Percentiles rank a stretch among this genome's conserved stretches.
These are phyloP conservation scores for Coleophoma cylindrospora DNA, from an alignment of 2,329 filamentous ascomycete species.

Conservation along the genomic window DNA sequence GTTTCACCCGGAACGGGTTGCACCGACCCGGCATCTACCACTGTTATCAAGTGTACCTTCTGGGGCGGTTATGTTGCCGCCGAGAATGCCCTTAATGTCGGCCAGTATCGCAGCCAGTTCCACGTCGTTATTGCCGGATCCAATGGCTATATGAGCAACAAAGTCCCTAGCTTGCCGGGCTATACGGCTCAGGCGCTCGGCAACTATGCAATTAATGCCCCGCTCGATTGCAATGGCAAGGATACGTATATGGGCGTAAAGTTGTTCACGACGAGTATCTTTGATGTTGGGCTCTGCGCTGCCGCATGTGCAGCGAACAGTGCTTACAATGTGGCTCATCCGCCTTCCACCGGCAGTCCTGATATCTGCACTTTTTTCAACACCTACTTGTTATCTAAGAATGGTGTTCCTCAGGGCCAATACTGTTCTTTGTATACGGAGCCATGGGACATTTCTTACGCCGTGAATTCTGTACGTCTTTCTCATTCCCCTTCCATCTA, in stretches of 20 bases:
- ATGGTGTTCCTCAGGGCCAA: constrained; percentile 26
- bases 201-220: not conserved
- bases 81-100: constrained; percentile 20
- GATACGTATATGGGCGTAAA: constrained; percentile 25
- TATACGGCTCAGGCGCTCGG: not conserved
- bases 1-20: not conserved
- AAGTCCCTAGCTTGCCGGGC: not conserved
- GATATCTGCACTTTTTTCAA: constrained; percentile 25
- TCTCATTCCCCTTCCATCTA: no score
- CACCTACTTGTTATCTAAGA: constrained; percentile 29
- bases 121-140: constrained; percentile 29
- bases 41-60: not conserved
- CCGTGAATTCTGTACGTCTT: not conserved
- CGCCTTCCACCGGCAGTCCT: not conserved
- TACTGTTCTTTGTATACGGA: constrained; percentile 31
- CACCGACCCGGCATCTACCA: not conserved
- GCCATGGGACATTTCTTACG: constrained; percentile 12
- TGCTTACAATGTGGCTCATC: constrained; percentile 5
- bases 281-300: constrained; percentile 22
- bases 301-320: constrained; percentile 13
- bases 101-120: constrained; percentile 25
- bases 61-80: not conserved
- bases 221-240: constrained; percentile 17
- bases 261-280: constrained; percentile 21
- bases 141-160: not conserved